Percentiles rank a stretch among this genome's conserved stretches.
Conservation (phyloP, 345 rosid species). For the Euphorbia peplus region DNA sequence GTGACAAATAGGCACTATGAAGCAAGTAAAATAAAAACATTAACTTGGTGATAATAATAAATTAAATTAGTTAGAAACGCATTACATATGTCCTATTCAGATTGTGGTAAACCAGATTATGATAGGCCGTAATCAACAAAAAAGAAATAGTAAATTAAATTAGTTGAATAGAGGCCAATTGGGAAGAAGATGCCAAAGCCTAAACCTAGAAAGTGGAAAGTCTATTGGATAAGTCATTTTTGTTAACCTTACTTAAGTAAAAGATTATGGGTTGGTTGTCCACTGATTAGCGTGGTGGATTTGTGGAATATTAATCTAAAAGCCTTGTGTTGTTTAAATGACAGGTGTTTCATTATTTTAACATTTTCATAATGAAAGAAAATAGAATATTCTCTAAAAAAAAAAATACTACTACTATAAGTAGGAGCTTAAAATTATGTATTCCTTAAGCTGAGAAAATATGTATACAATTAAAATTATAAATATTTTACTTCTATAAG, state of each 20-base stretch:
- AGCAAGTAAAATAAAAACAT: neutral
- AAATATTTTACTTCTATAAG: no score
- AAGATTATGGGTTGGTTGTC: conserved; percentile 39
- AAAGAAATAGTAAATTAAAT: no score
- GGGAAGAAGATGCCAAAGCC: conserved; percentile 32
- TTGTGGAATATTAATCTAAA: conserved; percentile 10
- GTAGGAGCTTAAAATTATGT: no score
- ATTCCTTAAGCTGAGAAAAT: no score
- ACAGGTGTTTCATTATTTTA: conserved; percentile 18
- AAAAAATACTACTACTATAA: no score
- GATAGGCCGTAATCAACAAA: neutral
- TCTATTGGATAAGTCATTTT: conserved; percentile 38
- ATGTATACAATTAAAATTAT: no score
- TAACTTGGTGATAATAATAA: neutral
- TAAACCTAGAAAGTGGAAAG: conserved; percentile 40
- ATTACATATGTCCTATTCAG: conserved; percentile 26
- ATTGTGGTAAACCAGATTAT: conserved; percentile 23
- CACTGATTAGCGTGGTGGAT: conserved; percentile 47
- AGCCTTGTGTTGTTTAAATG: conserved; percentile 21
- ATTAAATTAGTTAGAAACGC: neutral
- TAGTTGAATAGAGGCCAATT: conserved; percentile 30
- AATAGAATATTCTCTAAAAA: no score
- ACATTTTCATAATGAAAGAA: no score
- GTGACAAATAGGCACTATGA: no score
- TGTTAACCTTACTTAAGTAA: conserved; percentile 19